These are phyloP conservation scores for Strobilomyces dryophilus DNA, from an alignment of 768 basidiomycete genomes.

Conservation along the genomic window DNA sequence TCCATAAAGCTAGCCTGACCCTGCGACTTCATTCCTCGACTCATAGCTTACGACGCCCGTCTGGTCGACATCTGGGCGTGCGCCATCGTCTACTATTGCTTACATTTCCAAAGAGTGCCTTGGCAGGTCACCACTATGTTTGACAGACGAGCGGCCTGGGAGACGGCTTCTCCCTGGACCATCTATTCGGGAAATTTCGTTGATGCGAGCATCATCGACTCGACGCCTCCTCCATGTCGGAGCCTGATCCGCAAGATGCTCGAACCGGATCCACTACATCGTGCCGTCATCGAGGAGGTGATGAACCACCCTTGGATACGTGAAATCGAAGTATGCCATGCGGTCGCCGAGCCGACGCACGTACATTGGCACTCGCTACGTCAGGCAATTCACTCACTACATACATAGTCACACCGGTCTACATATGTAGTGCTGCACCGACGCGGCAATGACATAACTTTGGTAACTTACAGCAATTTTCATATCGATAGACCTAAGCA, in stretches of 20 bases:
- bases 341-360: constrained; percentile 58
- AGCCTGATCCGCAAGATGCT: constrained; percentile 88
- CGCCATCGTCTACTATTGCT: constrained; percentile 96
- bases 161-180: constrained; percentile 33
- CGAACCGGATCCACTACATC: constrained; percentile 82
- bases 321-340: constrained; percentile 79
- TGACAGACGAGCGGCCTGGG: constrained; percentile 76
- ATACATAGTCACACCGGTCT: too few species aligned
- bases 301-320: constrained; percentile 75
- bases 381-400: too few species aligned
- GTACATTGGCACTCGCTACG: constrained; percentile 70
- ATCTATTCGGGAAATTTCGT: constrained; percentile 27
- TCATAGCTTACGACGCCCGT: constrained; percentile 90
- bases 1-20: constrained; percentile 38
- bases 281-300: constrained; percentile 77
- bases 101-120: constrained; percentile 96
- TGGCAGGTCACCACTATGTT: constrained; percentile 91
- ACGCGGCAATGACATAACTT: too few species aligned
- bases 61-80: constrained; percentile 98
- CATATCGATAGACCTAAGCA: too few species aligned
- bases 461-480: too few species aligned
- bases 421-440: too few species aligned
- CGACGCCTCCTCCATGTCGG: constrained; percentile 82
- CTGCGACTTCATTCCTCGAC: constrained; percentile 9
- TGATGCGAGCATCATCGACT: constrained; percentile 70